Evolutionary conservation across 768 basidiomycete species (phyloP), one percentile per base, ranked within the genome.

Genomic region (Kwoniella mangroviensis): DNA sequence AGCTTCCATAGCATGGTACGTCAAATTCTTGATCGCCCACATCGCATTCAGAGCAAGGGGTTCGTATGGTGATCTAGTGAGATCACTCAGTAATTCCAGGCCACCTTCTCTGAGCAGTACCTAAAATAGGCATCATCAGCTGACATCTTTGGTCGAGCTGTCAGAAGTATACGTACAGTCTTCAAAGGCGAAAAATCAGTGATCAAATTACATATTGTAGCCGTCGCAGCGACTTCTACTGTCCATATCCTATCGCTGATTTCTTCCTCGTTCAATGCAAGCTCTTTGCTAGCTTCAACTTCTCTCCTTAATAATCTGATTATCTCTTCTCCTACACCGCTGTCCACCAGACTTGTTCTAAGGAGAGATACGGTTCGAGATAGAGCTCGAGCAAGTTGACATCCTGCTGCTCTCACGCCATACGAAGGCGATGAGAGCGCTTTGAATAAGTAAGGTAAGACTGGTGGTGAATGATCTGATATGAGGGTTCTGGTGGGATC

Each of bases 21-120:
- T 79, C n/a, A 92, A 79, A 76, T 95, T 97, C 81, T 92, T 93
- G 43, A 94, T 82, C 0, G 90, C 91, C 93, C 94, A 95, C n/a
- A 95, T 78, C 0, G 90, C 88, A 71, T 89, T 93, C 34, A 90
- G 79, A 7, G 88, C 85, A 7, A 94, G 84, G 0, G 86, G 85
- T 10, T 86, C 84, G 69, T 92, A 89, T 0, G 85, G 84, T 9
- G 85, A 84, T 28, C 84, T 81, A 3, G 90, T 81, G 1, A 94
- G 83, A 59, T 87, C 84, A 34, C 90, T 87, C 10, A 95, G 84
- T 1, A 91, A 84, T 1, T 87, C 84, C 65, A 94, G 85, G 0
- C 91, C 84, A 0, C 90, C 91, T 68, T 90, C 86, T 41, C 89
- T 87, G 15, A 94, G 83, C 67, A 92, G 87, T 7, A 86, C 86